Evolutionary conservation across 2,329 filamentous ascomycete genomes (phyloP), one percentile per base, ranked within the genome.

Genomic region (Laburnicola sp.): DNA sequence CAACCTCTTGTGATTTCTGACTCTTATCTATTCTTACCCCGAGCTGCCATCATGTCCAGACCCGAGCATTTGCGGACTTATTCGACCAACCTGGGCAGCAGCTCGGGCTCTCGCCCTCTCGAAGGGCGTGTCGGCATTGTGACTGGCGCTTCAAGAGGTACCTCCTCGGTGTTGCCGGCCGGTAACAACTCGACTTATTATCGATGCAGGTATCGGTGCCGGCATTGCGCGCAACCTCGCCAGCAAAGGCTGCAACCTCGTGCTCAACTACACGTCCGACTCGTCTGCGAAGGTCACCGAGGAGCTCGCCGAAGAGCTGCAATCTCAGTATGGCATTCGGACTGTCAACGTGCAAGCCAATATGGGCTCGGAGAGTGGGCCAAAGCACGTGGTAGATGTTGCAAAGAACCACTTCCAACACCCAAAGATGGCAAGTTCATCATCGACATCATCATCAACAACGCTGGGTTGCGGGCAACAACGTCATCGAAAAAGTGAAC

Each of bases 381-480:
- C 86, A 2, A 75, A 79, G 4, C 74, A 81, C 36, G 79, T 91
- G 45, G 72, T 91, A 59, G 74, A 76, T 23, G 79, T 80, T 0
- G 80, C 84, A 4, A 80, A 82, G 60, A 78, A 83, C 57, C 77
- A 84, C 65, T 86, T 88, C 73, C 68, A 79, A 6, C 70, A 73
- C 57, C 77, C 80, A 26, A 78, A 80, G 62, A 78, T 55, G 72
- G 74, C 52, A 76, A 77, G 48, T 83, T 91, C 68, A 83, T 86
- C 64, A 81, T 96, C 65, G 89, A 95, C 74, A 89, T 96, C 54
- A 77, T 96, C 46, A 78, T 96, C 77, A 95, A 96, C 81, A 96
- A 95, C 71, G 91, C 91, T 27, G 91, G 25, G 76, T 83, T 2
- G 74, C 78, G 8, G 72, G 82, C 34, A 93, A 94, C 74, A 82